phyloP scores from a whole-genome alignment of 176 grass and related monocot species.

The Raddia guianensis region DNA sequence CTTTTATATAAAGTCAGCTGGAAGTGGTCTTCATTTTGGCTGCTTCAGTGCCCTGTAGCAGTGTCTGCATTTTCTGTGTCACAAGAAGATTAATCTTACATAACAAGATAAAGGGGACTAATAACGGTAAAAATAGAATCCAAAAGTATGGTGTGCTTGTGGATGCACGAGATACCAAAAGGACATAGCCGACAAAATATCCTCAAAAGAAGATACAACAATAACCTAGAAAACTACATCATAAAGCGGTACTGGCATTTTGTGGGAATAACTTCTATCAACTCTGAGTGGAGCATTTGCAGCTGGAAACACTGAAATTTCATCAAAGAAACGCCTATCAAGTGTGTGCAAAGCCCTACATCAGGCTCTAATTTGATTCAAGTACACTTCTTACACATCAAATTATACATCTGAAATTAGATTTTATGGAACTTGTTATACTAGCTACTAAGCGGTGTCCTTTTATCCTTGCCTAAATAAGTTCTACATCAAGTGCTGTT shows the following conservation, averaged over 20 bases:
- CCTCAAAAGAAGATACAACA: background rate
- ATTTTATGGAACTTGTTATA: background rate
- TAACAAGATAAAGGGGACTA: constrained; percentile 10
- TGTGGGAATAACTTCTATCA: constrained; percentile 4
- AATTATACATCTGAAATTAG: background rate
- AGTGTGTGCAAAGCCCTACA: background rate
- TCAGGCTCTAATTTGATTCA: background rate
- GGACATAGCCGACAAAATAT: background rate
- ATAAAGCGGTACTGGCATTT: background rate
- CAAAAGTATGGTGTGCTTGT: background rate
- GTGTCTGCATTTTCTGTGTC: constrained; percentile 32
- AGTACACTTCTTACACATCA: background rate
- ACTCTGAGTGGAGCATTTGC: constrained; percentile 5
- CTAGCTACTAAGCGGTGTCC: background rate
- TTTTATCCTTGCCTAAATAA: background rate
- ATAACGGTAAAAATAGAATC: background rate
- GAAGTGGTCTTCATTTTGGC: constrained; percentile 11
- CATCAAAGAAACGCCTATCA: background rate
- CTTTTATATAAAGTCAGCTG: constrained; percentile 5
- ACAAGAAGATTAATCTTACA: constrained; percentile 10
- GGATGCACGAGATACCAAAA: background rate
- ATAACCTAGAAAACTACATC: background rate
- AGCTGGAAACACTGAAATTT: background rate
- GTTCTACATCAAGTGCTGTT: background rate
- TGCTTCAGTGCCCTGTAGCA: constrained; percentile 6